Percentiles rank a stretch among this genome's conserved stretches.
Evolutionary conservation across 192 early-diverging fungal species (phyloP).

Genomic region (Backusella luteola): DNA sequence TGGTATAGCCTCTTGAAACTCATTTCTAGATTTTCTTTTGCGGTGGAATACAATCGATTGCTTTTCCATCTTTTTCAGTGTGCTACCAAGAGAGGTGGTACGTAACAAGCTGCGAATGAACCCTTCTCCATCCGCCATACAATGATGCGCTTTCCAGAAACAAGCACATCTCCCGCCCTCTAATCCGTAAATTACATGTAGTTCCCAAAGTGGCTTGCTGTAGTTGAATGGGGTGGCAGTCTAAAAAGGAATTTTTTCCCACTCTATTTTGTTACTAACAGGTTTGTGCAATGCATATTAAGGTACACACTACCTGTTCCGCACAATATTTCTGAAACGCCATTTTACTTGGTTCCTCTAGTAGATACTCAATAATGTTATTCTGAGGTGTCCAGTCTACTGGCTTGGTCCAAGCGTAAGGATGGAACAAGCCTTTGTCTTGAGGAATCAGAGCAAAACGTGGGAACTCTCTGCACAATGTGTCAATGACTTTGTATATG

Average conservation of each 20-base stretch:
- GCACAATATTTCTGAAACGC: constrained; percentile 21
- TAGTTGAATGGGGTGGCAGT: constrained; percentile 21
- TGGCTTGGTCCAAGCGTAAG: not conserved
- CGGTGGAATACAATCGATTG: not conserved
- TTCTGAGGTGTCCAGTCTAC: not conserved
- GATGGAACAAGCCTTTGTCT: not conserved
- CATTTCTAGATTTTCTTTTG: not conserved
- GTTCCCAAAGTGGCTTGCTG: constrained; percentile 26
- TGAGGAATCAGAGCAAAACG: constrained; percentile 10
- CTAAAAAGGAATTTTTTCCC: constrained; percentile 7
- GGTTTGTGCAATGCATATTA: not conserved
- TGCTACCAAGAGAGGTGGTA: constrained; percentile 14
- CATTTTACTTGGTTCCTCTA: constrained; percentile 13
- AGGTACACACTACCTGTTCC: constrained; percentile 1
- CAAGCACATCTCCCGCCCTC: constrained; percentile 20
- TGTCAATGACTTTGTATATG: constrained; percentile 10
- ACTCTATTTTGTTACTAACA: not conserved
- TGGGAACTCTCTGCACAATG: constrained; percentile 16
- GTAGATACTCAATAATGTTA: constrained; percentile 3
- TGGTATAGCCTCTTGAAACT: not conserved
- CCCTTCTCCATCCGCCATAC: constrained; percentile 33
- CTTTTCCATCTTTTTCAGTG: constrained; percentile 7
- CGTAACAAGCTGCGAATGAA: constrained; percentile 17
- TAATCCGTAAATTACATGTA: constrained; percentile 27
- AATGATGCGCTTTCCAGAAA: constrained; percentile 39